Evolutionary conservation across 345 rosid species (phyloP), one percentile per base, ranked within the genome.

Genomic region (Murraya paniculata): DNA sequence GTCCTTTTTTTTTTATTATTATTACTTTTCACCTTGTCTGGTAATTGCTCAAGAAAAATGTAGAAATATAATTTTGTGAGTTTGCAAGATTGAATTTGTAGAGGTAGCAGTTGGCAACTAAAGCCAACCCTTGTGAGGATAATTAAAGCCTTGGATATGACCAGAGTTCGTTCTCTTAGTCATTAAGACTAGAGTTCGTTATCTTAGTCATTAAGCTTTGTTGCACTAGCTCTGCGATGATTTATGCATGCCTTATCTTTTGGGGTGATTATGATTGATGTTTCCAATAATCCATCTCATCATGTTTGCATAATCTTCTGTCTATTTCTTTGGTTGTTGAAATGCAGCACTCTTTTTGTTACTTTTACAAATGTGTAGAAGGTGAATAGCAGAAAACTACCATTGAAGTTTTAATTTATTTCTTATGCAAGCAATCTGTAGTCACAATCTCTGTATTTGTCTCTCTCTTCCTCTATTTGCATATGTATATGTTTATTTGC

Each of bases 351-450:
- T 45, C 59, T 6, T 75, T 73, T 45, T 61, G 22, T 28, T 25
- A 59, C 59, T 36, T 72, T 16, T 35, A 38, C 35, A 7, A 16
- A 25, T 14, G 8, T 59, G 36, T n/a, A 19, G 22, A 27, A 31
- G 18, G 33, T 19, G 36, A 68, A 53, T 13, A 58, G 58, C 9
- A 9, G 18, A 36, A 35, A 53, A 58, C 27, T n/a, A 13, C 9
- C 14, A 9, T 60, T 75, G 64, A 25, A 76, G 53, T 64, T 62
- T 69, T 57, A 14, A 36, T 76, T 30, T 45, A 11, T 70, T 77
- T 61, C 27, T 48, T 25, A n/a, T n/a, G 5, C 68, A 39, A 59
- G 16, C 36, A 68, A 13, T 30, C 24, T 18, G 35, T 27, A 21
- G 22, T 39, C 1, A 19, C 1, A 2, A 55, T 7, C 53, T 33